Evolutionary conservation across 495 filamentous ascomycete species (phyloP).

Genomic region (Penicillium malachiteum): DNA sequence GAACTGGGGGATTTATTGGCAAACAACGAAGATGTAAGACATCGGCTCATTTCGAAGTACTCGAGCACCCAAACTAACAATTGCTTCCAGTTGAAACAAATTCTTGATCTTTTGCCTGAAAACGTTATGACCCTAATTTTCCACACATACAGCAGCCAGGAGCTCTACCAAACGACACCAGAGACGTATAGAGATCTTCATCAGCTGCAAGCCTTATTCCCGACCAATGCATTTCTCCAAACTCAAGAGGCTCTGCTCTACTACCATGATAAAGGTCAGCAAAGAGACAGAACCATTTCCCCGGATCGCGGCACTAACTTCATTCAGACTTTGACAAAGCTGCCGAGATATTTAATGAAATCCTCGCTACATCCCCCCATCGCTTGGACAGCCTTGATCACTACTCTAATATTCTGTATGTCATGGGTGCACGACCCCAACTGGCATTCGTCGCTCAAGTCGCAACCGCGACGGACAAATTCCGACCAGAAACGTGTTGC

Average conservation of each 20-base stretch:
- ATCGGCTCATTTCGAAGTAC: constrained; percentile 13
- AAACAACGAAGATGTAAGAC: constrained; percentile 76
- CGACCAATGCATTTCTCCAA: constrained; percentile 79
- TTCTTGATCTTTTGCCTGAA: constrained; percentile 66
- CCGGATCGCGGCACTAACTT: background rate
- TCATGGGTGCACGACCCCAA: constrained; percentile 81
- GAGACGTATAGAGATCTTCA: constrained; percentile 65
- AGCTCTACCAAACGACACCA: constrained; percentile 82
- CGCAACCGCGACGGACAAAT: constrained; percentile 87
- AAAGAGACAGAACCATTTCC: background rate
- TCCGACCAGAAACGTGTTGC: constrained; percentile 95
- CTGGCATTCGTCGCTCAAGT: constrained; percentile 89
- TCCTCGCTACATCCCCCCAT: constrained; percentile 78
- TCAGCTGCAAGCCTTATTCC: constrained; percentile 79
- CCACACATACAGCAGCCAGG: constrained; percentile 83
- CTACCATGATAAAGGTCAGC: constrained; percentile 78
- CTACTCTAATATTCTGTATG: constrained; percentile 96
- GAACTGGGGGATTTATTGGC: constrained; percentile 77
- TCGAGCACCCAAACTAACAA: constrained; percentile 14
- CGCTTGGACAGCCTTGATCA: constrained; percentile 88
- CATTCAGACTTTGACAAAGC: constrained; percentile 74
- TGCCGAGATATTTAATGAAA: constrained; percentile 77
- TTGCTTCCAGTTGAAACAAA: constrained; percentile 50
- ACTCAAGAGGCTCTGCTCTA: constrained; percentile 84
- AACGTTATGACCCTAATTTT: constrained; percentile 94